These are phyloP conservation scores for Penicillium daleae DNA, from an alignment of 495 filamentous ascomycete species.

Conservation along the genomic window DNA sequence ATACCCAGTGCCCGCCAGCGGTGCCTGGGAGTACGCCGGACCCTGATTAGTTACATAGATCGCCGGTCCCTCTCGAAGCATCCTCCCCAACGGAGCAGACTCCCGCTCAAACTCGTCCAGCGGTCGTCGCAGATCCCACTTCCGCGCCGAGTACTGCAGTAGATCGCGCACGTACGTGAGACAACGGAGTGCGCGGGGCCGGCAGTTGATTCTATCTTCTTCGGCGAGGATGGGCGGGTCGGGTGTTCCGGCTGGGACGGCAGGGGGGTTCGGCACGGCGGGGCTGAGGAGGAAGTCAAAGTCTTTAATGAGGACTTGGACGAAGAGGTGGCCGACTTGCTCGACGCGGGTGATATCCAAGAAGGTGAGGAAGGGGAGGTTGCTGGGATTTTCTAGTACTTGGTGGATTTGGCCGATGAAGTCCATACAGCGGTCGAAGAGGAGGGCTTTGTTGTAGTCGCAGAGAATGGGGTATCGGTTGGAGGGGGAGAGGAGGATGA, in stretches of 20 bases:
- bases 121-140: conserved; percentile 38
- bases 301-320: conserved; percentile 36
- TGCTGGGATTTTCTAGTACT: conserved; percentile 36
- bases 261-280: conserved; percentile 35
- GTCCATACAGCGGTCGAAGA: conserved; percentile 80
- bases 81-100: conserved; percentile 24
- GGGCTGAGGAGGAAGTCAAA: conserved; percentile 42
- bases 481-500: conserved; percentile 80
- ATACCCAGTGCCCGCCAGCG: conserved; percentile 34
- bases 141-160: conserved; percentile 37
- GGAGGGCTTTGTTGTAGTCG: conserved; percentile 69
- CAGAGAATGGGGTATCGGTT: conserved; percentile 64
- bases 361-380: conserved; percentile 40
- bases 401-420: conserved; percentile 58
- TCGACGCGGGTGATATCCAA: conserved; percentile 47
- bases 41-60: conserved; percentile 19
- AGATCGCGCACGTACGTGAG: conserved; percentile 39
- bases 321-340: conserved; percentile 40
- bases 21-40: conserved; percentile 18
- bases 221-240: conserved; percentile 40
- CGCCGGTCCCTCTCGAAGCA: conserved; percentile 17
- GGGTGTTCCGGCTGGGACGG: conserved; percentile 40
- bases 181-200: conserved; percentile 40
- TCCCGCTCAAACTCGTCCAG: conserved; percentile 40
- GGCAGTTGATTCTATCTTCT: conserved; percentile 43